A percentile compares a stretch with the other conserved stretches of the same genome.
These are phyloP conservation scores for Camelina hispida DNA, from an alignment of 345 rosid genomes.

Conservation along the genomic window DNA sequence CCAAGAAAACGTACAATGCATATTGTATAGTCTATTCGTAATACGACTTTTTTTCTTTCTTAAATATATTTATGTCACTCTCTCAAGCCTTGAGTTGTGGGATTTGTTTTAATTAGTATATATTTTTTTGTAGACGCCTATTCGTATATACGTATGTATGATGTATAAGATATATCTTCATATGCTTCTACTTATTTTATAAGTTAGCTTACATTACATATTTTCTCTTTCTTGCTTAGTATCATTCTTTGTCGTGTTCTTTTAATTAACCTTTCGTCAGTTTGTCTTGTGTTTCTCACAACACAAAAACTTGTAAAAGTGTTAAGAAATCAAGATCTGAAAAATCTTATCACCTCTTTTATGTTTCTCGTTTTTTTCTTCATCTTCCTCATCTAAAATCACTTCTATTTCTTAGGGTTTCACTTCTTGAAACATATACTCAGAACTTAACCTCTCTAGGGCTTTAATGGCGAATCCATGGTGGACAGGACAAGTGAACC, in stretches of 20 bases:
- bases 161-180: not conserved
- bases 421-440: constrained; percentile 3
- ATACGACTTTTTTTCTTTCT: not conserved
- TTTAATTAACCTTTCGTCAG: constrained; percentile 35
- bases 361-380: constrained; percentile 13
- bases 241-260: constrained; percentile 49
- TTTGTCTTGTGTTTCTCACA: constrained; percentile 41
- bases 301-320: constrained; percentile 44
- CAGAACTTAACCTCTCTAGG: constrained; percentile 16
- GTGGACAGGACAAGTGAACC: constrained; percentile 72
- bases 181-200: constrained; percentile 39
- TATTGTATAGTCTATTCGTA: constrained; percentile 3
- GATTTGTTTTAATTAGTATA: not conserved
- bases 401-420: constrained; percentile 24
- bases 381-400: constrained; percentile 11
- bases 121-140: not conserved
- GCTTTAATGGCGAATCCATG: constrained; percentile 71
- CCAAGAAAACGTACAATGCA: not conserved
- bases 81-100: constrained; percentile 30
- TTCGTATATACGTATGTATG: not conserved
- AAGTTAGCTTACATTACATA: constrained; percentile 43
- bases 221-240: constrained; percentile 44
- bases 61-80: not conserved
- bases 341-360: constrained; percentile 31
- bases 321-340: constrained; percentile 43